These are phyloP conservation scores for Wickerhamiella sorbophila DNA, from an alignment of 805 yeast species.

Conservation along the genomic window DNA sequence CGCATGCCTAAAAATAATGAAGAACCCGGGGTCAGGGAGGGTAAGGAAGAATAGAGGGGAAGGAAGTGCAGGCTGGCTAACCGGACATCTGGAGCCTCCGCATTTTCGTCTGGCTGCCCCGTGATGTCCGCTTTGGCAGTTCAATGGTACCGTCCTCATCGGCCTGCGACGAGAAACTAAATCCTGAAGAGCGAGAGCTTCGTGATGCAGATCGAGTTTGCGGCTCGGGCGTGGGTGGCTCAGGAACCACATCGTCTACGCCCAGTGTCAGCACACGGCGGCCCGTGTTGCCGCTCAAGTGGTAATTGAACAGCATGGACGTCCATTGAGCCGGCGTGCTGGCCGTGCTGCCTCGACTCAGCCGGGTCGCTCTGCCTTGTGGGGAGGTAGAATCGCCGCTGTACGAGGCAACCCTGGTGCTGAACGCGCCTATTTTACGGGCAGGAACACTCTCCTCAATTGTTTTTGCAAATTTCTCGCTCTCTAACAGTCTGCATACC, in stretches of 20 bases:
- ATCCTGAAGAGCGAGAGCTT: background rate
- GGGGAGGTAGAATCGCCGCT: background rate
- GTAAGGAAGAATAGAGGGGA: too few relatives aligned
- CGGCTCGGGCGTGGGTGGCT: background rate
- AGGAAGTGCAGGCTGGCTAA: too few relatives aligned
- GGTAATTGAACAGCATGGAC: slow-evolving; percentile 12
- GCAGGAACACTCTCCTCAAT: slow-evolving; percentile 18
- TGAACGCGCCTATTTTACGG: slow-evolving; percentile 10
- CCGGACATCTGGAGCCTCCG: slow-evolving; percentile 11
- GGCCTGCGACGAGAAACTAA: slow-evolving; percentile 1
- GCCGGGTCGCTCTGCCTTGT: background rate
- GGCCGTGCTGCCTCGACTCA: background rate
- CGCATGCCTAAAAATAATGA: too few relatives aligned
- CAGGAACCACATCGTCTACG: slow-evolving; percentile 11
- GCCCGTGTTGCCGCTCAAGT: slow-evolving; percentile 9
- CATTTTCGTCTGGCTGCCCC: slow-evolving; percentile 11
- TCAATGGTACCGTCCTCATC: slow-evolving; percentile 4
- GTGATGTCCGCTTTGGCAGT: slow-evolving; percentile 10
- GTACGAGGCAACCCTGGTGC: slow-evolving; percentile 12
- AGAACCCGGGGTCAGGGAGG: too few relatives aligned
- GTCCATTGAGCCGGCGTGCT: slow-evolving; percentile 6
- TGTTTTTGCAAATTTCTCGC: slow-evolving; percentile 18
- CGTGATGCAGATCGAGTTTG: background rate
- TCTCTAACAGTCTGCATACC: slow-evolving; percentile 24
- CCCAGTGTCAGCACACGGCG: slow-evolving; percentile 16